Evolutionary conservation across 306 rosid genomes (phyloP), one percentile per base, ranked within the genome.

Genomic region (Calophaca sinica): DNA sequence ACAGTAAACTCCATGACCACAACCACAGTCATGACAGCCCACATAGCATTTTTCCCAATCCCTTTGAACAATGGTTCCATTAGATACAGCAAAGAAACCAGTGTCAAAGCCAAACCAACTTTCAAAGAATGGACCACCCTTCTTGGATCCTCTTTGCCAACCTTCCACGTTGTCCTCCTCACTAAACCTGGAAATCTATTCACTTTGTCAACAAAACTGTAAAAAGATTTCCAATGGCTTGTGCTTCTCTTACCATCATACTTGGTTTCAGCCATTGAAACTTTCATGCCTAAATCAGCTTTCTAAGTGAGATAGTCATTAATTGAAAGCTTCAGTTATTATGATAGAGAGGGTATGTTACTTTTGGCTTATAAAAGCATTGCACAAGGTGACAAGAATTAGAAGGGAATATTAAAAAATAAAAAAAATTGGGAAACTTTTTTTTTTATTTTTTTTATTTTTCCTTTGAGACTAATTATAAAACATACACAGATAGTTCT

Each of bases 1-100:
- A 88, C 97, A 29, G 98, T 93, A 82, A 91, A 93, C 84, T 93
- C 98, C 7, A 91, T 86, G 8, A 93, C 98, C 73, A 93, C 94
- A 59, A 91, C 98, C 33, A 93, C 98, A 44, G 98, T 93, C 96
- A 93, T 89, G 83, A 93, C 92, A 62, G 98, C 97, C 98, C 96
- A 93, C 68, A 89, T 87, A 51, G 97, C 96, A 77, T 81, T 89
- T 39, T 75, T 31, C 0, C 98, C 97, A 38, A 88, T 63, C 14
- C 96, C 90, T 62, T 83, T 45, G 86, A 79, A 92, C 80, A 88
- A 82, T 32, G 97, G 93, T 55, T 91, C 88, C 75, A 82, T 31
- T 31, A 93, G 84, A 81, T 89, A 91, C 14, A 93, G 6, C 84
- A 91, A 75, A 44, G 97, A 91, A 42, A 88, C 94, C n/a, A 91